Evolutionary conservation across 164 flowering plant species (phyloP), one percentile per base, ranked within the genome.

Genomic region (Saururus chinensis): DNA sequence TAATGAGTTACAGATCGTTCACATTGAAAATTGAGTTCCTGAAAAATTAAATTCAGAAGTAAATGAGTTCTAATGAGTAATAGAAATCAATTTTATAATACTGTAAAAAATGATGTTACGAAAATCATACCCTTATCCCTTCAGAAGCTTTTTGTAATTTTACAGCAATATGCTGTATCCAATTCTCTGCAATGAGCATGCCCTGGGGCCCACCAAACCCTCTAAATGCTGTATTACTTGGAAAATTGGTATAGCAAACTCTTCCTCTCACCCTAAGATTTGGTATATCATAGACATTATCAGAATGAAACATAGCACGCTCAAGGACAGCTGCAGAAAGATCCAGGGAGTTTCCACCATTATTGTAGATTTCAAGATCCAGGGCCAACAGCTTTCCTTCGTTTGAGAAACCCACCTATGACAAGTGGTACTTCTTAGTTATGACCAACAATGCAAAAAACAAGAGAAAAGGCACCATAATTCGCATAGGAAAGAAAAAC

Each of bases 201-300:
- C 97, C 99, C 73, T 91, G 99, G 63, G 97, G 99, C 53, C 93
- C 96, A 62, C 99, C 99, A 74, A 95, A 95, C 68, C 99, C 99
- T 57, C 99, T 77, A 62, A 95, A 95, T 48, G 99, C 99, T 42
- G 99, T 95, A 74, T 95, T 82, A 67, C 95, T 90, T 4, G 99
- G 92, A 22, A 85, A 69, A 77, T 91, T 88, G 51, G 99, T 95
- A 76, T 80, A 85, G 73, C 99, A 95, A 69, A 83, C 97, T 56
- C 65, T 81, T 66, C 99, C 99, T 23, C 60, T 68, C 48, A 91
- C 65, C 66, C 86, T 78, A 54, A 95, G 54, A 72, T 95, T 87
- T 26, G 95, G 95, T 65, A 95, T 88, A 60, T 83, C 87, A 82
- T 95, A 95, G 22, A 88, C 93, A 76, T 95, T 91, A 62, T 95